Conservation (phyloP, 106 monocot species). For the Dioscorea dumetorum region DNA sequence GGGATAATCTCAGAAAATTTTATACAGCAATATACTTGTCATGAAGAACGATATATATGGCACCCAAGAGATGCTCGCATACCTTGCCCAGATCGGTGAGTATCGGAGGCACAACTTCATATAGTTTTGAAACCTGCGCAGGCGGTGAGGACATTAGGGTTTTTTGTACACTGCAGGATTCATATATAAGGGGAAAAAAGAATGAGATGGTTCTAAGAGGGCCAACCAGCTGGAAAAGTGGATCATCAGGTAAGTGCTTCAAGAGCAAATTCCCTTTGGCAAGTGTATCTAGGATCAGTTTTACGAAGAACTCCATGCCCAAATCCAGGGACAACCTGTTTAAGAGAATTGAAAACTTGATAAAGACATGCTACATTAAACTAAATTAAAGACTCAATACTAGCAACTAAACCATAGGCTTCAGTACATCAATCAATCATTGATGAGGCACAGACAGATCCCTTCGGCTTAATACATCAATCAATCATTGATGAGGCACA, state of each 20-base stretch:
- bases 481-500: too few species aligned
- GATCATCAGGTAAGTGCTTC: slow-evolving; percentile 94
- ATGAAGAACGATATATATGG: too few species aligned
- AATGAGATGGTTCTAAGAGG: neutral
- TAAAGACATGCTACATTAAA: neutral
- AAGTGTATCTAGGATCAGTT: slow-evolving; percentile 94
- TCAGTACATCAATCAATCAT: too few species aligned
- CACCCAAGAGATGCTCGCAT: neutral
- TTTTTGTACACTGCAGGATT: neutral
- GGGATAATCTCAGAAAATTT: neutral
- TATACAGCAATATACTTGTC: too few species aligned
- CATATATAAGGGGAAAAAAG: neutral
- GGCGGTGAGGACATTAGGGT: neutral
- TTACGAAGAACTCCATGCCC: slow-evolving; percentile 97
- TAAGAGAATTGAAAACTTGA: slow-evolving; percentile 3
- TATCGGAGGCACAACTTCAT: slow-evolving; percentile 93
- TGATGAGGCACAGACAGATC: too few species aligned
- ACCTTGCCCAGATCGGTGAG: slow-evolving; percentile 97
- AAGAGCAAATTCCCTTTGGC: slow-evolving; percentile 91
- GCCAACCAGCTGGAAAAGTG: slow-evolving; percentile 86
- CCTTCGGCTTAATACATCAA: too few species aligned
- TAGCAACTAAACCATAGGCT: too few species aligned
- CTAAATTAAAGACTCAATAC: too few species aligned
- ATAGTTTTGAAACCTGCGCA: slow-evolving; percentile 84
- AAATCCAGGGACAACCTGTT: slow-evolving; percentile 93